Base-by-base conservation (phyloP, 768 basidiomycete species). In the Tylopilus cervinicoccineus region DNA sequence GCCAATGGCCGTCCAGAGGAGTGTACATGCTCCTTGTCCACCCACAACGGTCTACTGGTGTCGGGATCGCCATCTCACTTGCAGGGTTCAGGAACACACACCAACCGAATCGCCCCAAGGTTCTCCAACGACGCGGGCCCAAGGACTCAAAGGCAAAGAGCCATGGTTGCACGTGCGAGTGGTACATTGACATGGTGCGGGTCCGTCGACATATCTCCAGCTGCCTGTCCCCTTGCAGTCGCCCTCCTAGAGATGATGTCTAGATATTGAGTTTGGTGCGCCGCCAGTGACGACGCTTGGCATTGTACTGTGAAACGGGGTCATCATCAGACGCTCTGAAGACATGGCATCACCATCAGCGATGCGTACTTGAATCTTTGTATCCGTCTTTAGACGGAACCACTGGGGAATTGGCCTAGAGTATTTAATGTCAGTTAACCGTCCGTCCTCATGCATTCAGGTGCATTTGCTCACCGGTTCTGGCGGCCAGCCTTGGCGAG, bases 241-340 rank as follows among this genome's bases (percentile, higher is more conserved):
- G 34, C 47, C 50, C 36, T 41, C 47, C 46, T 33, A 38, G n/a
- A 16, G 34, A 39, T 42, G 24, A 34, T 9, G 55, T 51, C 77
- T 84, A 95, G 72, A 96, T 86, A 80, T 94, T 94, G 76, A 98
- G 83, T 80, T 98, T 98, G 56, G 95, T 98, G 72, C 95, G 87
- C 69, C 95, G 82, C 95, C 95, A 99, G 80, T 99, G 95, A 70
- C 95, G 88, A 60, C 95, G 82, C 79, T 97, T 97, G 57, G 88
- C 86, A 72, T 93, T 93, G 69, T 93, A 92, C 86, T 92, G 57
- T 54, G 37, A 37, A 23, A 38, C 2, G 38, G 24, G 14, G 31
- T 2, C 3, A 38, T 17, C 24, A 4, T 56, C 34, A 56, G 42
- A n/a, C 6, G n/a, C 28, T 11, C 31, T 8, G 20, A 33, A 34